These are phyloP conservation scores for Monilinia polystroma DNA, from an alignment of 2,329 filamentous ascomycete species.

Conservation along the genomic window DNA sequence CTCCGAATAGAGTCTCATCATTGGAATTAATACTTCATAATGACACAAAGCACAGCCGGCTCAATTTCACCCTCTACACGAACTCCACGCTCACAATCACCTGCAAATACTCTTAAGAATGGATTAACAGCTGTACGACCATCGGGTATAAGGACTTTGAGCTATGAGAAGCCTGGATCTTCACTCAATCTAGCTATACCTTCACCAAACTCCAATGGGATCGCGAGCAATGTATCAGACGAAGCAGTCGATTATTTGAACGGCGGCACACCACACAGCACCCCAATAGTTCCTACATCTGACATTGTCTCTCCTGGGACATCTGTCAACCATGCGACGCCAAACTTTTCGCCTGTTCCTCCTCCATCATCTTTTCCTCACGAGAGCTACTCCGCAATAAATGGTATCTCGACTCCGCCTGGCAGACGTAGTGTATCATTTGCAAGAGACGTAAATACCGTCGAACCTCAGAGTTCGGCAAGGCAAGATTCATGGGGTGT, in stretches of 20 bases:
- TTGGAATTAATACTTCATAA: conserved; percentile 23
- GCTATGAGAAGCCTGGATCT: conserved; percentile 27
- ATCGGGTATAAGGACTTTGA: conserved; percentile 36
- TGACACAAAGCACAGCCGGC: conserved; percentile 38
- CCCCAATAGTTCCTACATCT: not conserved
- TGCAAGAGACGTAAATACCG: conserved; percentile 48
- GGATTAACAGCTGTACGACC: conserved; percentile 32
- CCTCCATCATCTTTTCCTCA: conserved; percentile 22
- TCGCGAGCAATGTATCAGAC: conserved; percentile 24
- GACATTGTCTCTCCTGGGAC: not conserved
- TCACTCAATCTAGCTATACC: conserved; percentile 26
- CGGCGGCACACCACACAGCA: conserved; percentile 36
- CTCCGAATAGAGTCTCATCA: not conserved
- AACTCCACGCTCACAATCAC: conserved; percentile 37
- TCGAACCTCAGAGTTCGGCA: conserved; percentile 53
- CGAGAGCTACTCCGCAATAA: conserved; percentile 20
- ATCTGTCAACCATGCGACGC: conserved; percentile 13
- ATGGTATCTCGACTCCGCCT: conserved; percentile 38
- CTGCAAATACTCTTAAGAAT: conserved; percentile 31
- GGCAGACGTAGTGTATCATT: conserved; percentile 74
- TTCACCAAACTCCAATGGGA: conserved; percentile 26
- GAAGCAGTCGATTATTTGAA: conserved; percentile 41
- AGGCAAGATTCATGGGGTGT: conserved; percentile 58
- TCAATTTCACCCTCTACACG: conserved; percentile 43
- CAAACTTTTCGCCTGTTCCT: conserved; percentile 25